A percentile compares a stretch with the other conserved stretches of the same genome.
These are phyloP conservation scores for Trametes punicea DNA, from an alignment of 768 basidiomycete genomes.

Conservation along the genomic window DNA sequence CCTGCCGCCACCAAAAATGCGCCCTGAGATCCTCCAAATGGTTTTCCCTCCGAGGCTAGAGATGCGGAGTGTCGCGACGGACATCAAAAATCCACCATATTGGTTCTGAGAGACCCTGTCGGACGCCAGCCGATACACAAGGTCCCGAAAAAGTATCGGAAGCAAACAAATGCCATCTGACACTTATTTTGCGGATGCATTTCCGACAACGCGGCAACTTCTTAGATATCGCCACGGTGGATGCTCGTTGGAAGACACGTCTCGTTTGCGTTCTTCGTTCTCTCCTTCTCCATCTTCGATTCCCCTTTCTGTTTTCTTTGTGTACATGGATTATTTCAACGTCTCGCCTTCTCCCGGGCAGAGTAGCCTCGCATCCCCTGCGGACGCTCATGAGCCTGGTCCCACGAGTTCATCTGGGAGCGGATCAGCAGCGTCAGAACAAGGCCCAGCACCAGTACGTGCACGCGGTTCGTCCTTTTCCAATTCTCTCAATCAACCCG, in stretches of 20 bases:
- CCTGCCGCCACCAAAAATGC: not conserved
- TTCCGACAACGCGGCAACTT: not conserved
- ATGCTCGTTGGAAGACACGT: conserved; percentile 1
- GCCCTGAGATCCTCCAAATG: not conserved
- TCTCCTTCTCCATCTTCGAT: not conserved
- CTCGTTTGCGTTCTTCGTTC: not conserved
- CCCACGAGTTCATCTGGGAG: conserved; percentile 1
- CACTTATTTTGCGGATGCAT: not conserved
- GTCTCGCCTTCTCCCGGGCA: not conserved
- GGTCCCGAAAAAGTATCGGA: conserved; percentile 1
- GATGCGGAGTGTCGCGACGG: not conserved
- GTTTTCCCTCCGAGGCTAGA: not conserved
- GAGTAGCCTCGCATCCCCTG: not conserved
- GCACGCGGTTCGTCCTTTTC: not conserved
- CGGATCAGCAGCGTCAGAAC: not conserved
- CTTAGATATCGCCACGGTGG: not conserved
- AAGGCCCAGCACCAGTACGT: not conserved
- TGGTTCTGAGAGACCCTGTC: not conserved
- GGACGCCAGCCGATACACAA: conserved; percentile 1
- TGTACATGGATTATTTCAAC: conserved; percentile 4
- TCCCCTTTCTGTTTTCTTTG: not conserved
- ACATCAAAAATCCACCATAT: not conserved
- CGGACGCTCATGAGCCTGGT: not conserved
- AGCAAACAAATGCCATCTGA: conserved; percentile 5
- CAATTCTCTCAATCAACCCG: not conserved